phyloP scores from a whole-genome alignment of 768 basidiomycete genomes.

The Mycena epipterygia region DNA sequence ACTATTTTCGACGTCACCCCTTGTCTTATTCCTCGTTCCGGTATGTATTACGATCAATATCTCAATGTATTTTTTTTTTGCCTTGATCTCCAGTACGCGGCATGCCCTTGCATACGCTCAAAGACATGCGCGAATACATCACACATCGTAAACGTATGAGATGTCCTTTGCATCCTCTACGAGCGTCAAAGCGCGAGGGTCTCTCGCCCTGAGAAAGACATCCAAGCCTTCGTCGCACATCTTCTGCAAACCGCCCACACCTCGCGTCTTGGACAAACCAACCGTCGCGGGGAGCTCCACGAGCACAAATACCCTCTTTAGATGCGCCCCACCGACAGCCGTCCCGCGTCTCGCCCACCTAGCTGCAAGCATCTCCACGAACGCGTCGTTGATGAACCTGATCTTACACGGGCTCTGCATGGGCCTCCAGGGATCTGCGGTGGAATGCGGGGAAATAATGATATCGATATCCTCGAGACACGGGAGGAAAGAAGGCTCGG shows the following conservation, averaged over 20 bases:
- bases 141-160: no score
- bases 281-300: constrained; percentile 13
- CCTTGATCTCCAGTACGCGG: no score
- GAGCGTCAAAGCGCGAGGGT: no score
- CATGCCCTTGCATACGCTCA: no score
- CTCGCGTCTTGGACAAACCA: constrained; percentile 5
- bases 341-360: constrained; percentile 1
- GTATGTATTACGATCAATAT: no score
- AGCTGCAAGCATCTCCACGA: constrained; percentile 7
- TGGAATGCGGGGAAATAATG: background rate
- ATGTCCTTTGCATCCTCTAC: no score
- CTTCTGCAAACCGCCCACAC: constrained; percentile 5
- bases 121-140: no score
- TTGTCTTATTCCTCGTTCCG: no score
- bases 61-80: no score
- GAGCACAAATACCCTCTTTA: constrained; percentile 2
- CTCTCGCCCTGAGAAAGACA: background rate
- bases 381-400: constrained; percentile 15
- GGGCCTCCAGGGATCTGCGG: no score
- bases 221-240: constrained; percentile 25
- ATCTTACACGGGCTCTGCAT: background rate
- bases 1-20: no score
- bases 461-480: constrained; percentile 19
- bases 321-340: background rate
- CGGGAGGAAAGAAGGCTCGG: constrained; percentile 24